Base-by-base conservation (phyloP, 2,329 filamentous ascomycete genomes). In the Tolypocladium pustulatum region DNA sequence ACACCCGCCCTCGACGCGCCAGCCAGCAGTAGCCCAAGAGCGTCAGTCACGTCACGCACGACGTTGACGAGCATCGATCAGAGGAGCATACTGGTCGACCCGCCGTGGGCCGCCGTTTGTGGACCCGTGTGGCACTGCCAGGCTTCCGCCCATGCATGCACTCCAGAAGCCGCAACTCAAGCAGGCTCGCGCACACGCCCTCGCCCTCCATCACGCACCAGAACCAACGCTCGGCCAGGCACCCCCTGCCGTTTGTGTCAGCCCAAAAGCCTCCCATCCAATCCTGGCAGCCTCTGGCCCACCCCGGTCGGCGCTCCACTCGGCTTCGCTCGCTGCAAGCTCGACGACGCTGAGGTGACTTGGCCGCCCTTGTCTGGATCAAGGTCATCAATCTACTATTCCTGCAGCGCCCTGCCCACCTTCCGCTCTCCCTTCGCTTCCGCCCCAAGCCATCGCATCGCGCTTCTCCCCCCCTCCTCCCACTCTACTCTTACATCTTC, bases 251-350 rank as follows among this genome's bases (percentile, higher is more conserved):
- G 43, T 27, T 57, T 49, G 59, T 56, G 49, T 59, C 58, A 58
- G 58, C 56, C 55, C 41, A 56, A 52, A 55, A 40, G 59, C 56
- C 32, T 41, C 54, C 43, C 56, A 58, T 55, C 57, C 62, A 59
- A 60, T 61, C 61, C 56, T 49, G 52, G 57, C 27, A 53, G 41
- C 37, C 52, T 27, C 57, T 34, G 57, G 51, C 22, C 59, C 41
- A 51, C 59, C 63, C 61, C 57, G 61, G 62, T 61, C 61, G 59
- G 38, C 57, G 57, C 62, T 62, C 63, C 63, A 62, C 63, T 58
- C 60, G 63, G 60, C 55, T 61, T 59, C 55, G 55, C 55, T 49
- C 56, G 43, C 60, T 61, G 54, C 61, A 61, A 59, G 61, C 55
- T 59, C 59, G 51, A 56, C 52, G 46, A 36, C 46, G 53, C 61